Percentiles rank a stretch among this genome's conserved stretches.
Conservation (phyloP, 306 rosid species). For the Inga oerstediana region DNA sequence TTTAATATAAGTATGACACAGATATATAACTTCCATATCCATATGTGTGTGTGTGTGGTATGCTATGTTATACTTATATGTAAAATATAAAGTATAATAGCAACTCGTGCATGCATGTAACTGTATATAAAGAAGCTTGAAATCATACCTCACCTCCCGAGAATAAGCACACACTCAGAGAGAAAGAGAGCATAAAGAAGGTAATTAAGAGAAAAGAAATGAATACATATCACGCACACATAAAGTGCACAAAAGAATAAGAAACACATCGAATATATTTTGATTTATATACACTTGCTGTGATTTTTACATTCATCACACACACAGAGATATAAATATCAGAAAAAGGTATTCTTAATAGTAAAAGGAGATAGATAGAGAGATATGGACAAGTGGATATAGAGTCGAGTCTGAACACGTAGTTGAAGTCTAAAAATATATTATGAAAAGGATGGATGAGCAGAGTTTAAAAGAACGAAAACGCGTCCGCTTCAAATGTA, state of each 20-base stretch:
- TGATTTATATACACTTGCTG: neutral
- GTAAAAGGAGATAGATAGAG: neutral
- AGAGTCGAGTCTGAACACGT: conserved; percentile 28
- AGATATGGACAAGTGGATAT: neutral
- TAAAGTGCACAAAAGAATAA: neutral
- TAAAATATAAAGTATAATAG: neutral
- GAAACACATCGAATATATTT: neutral
- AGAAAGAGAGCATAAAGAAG: neutral
- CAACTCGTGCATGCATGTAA: too few species aligned
- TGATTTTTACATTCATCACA: neutral
- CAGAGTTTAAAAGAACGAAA: neutral
- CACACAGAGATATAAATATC: too few species aligned
- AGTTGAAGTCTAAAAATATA: neutral
- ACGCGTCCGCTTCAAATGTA: conserved; percentile 12
- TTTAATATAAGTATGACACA: neutral
- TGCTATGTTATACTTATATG: neutral
- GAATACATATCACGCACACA: neutral
- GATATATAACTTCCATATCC: neutral
- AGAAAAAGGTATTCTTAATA: too few species aligned
- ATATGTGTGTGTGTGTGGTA: neutral
- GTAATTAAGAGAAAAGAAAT: neutral
- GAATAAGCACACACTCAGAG: neutral
- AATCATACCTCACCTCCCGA: neutral
- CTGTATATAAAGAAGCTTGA: too few species aligned
- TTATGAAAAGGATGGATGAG: neutral